Percentiles rank a stretch among this genome's conserved stretches.
Evolutionary conservation across 2,329 filamentous ascomycete genomes (phyloP).

Genomic region (Scytalidium sp.): DNA sequence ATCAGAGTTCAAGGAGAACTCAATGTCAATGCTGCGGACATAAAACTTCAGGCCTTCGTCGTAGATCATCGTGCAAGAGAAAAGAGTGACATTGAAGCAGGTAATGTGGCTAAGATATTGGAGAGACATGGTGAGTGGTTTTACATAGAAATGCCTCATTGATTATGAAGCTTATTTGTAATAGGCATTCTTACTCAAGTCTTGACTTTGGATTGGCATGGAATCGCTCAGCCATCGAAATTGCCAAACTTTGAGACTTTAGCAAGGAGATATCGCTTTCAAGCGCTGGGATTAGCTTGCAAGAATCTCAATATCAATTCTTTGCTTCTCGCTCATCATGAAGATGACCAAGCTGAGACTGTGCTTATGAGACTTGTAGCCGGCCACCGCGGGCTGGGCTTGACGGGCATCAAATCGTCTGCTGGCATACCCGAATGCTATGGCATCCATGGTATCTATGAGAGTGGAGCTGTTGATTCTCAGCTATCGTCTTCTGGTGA

Average conservation of each 20-base stretch:
- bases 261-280: conserved; percentile 74
- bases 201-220: conserved; percentile 49
- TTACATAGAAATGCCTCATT: not conserved
- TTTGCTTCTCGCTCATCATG: conserved; percentile 80
- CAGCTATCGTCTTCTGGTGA: conserved; percentile 12
- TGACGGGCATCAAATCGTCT: conserved; percentile 64
- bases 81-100: conserved; percentile 51
- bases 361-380: conserved; percentile 73
- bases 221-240: conserved; percentile 34
- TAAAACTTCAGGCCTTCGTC: conserved; percentile 36
- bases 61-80: conserved; percentile 57
- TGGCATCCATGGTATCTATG: conserved; percentile 68
- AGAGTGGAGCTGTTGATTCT: conserved; percentile 47
- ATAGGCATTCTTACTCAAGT: conserved; percentile 24
- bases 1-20: conserved; percentile 10
- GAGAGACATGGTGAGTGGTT: conserved; percentile 14
- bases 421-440: conserved; percentile 81
- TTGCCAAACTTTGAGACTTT: conserved; percentile 70
- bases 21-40: not conserved
- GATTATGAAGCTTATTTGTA: conserved; percentile 1
- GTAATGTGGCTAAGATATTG: conserved; percentile 36
- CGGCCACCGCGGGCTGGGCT: conserved; percentile 66
- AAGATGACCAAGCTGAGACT: conserved; percentile 89
- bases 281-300: conserved; percentile 62
- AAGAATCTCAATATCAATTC: conserved; percentile 46